phyloP scores from a whole-genome alignment of 192 early-diverging fungal genomes.

The Linnemannia hyalina region DNA sequence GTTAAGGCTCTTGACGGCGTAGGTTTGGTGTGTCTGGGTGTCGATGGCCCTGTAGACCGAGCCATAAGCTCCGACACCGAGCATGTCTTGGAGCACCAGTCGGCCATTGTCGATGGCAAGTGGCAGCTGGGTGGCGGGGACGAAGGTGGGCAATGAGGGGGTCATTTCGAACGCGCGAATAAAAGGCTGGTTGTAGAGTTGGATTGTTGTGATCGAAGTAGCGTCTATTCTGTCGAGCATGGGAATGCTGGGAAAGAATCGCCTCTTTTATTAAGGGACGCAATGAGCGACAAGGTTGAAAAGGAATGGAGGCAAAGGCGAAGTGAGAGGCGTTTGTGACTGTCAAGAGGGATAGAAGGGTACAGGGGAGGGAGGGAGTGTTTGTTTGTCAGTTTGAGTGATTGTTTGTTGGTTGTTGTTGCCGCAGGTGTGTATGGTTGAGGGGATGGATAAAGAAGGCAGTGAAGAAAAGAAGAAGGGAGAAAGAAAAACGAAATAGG shows the following conservation, averaged over 20 bases:
- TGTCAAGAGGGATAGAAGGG: not conserved
- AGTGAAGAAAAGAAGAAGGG: not conserved
- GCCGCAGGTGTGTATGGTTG: not conserved
- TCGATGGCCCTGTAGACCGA: slow-evolving; percentile 79
- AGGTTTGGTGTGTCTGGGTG: slow-evolving; percentile 63
- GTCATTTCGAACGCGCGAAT: slow-evolving; percentile 16
- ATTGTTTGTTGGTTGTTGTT: too few relatives aligned
- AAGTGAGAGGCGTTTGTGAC: not conserved
- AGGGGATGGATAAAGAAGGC: not conserved
- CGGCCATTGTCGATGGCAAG: slow-evolving; percentile 45
- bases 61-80: slow-evolving; percentile 84
- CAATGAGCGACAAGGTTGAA: not conserved
- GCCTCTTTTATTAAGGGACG: not conserved
- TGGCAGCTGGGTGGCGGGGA: slow-evolving; percentile 22
- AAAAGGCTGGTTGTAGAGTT: not conserved
- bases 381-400: too few relatives aligned
- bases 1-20: slow-evolving; percentile 83
- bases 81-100: slow-evolving; percentile 60
- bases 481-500: not conserved
- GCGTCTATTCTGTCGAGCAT: not conserved
- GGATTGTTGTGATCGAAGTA: not conserved
- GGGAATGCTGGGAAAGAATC: not conserved
- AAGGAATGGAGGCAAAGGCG: not conserved
- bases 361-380: not conserved
- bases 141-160: slow-evolving; percentile 19